Base-by-base conservation (phyloP, 352 stramenopile species). In the Aphanomyces astaci region DNA sequence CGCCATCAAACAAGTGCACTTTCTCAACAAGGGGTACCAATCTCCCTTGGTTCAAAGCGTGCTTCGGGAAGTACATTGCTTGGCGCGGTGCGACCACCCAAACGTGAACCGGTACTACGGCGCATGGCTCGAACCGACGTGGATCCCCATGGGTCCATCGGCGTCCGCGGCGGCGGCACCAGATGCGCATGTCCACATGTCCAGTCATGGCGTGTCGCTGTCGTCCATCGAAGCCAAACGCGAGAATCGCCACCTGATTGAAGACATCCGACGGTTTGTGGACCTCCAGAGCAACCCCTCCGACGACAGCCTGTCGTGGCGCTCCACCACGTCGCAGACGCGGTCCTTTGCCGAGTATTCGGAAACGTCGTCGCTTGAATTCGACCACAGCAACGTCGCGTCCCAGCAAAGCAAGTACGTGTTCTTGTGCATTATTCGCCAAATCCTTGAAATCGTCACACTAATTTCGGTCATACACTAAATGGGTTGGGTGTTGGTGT, bases 61-160 rank as follows among this genome's bases (percentile, higher is more conserved):
- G 28, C 52, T 71, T 3, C 53, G 64, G 17, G 64, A 71, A 71
- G 64, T 71, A 1, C 64, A 71, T 31, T 71, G 64, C 51, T 33
- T 71, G 28, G 64, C 64, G 17, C 36, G 53, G 30, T 71, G 53
- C 30, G 64, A 71, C 25, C 64, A 71, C 36, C 53, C 64, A 0
- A 71, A 71, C 32, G 64, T 71, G 49, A 71, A 71, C 39, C 51
- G 64, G 1, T 71, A 71, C 64, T 71, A 49, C 24, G 32, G 53
- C 10, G 64, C 64, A 4, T 71, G 64, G 64, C 39, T 71, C 15
- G 64, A 71, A 19, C 64, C 64, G 13, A 71, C 64, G 17, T 71
- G 64, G 64, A 28, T 71, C 2, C 64, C 64, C 0, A 56, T 68
- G 43, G 49, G 39, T 15, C 43, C 27, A 19, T 13, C 40, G 2